A percentile compares a stretch with the other conserved stretches of the same genome.
Conservation (phyloP, 2,329 filamentous ascomycete genomes). For the Stagonosporopsis chrysanthemi region DNA sequence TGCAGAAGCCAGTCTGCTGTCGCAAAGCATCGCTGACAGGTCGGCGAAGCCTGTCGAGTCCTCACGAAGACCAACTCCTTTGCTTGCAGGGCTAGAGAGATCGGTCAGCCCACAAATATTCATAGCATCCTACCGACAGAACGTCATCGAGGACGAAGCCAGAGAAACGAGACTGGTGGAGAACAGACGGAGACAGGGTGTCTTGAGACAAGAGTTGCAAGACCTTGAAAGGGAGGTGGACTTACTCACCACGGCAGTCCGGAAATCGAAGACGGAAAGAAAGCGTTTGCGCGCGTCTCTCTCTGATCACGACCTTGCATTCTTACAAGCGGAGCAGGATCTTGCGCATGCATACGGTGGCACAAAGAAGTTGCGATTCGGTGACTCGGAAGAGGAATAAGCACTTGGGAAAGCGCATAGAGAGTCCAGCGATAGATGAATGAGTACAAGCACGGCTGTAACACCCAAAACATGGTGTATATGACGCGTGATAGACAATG, state of each 20-base stretch:
- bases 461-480: neutral
- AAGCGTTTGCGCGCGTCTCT: neutral
- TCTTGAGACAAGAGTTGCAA: neutral
- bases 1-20: neutral
- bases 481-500: neutral
- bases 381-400: neutral
- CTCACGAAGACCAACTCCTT: neutral
- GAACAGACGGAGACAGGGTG: neutral
- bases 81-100: neutral
- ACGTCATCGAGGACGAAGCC: neutral
- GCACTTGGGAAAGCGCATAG: neutral
- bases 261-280: neutral
- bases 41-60: neutral
- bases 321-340: constrained; percentile 1
- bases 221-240: neutral
- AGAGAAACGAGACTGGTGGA: neutral
- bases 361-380: neutral
- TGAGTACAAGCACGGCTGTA: neutral
- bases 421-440: neutral
- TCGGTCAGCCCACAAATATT: neutral
- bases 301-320: neutral
- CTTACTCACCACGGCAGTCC: neutral
- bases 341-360: neutral
- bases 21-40: neutral
- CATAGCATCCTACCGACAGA: neutral